phyloP scores from a whole-genome alignment of 176 grass and related monocot species.

The sorghum (Sorghum bicolor) region DNA sequence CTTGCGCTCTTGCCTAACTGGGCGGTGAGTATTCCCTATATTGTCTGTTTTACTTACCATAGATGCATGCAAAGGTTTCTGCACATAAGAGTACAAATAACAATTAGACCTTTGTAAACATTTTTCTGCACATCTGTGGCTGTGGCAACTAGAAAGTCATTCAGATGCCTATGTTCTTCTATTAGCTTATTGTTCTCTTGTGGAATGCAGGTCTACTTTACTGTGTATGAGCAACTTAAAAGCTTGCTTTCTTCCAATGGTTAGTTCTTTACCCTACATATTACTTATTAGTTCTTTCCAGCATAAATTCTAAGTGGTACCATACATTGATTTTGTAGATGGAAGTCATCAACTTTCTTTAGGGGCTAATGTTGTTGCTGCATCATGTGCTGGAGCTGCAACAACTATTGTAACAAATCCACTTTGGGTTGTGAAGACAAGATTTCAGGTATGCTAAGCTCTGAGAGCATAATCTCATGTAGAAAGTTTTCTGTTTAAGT shows the following conservation, averaged over 20 bases:
- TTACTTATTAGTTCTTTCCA: neutral
- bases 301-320: slow-evolving; percentile 23
- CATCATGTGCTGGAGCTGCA: slow-evolving; percentile 95
- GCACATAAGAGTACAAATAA: neutral
- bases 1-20: slow-evolving; percentile 92
- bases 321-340: slow-evolving; percentile 55
- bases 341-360: slow-evolving; percentile 62
- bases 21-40: slow-evolving; percentile 72
- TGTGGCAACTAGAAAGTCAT: neutral
- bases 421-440: slow-evolving; percentile 98
- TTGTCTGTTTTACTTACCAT: slow-evolving; percentile 7
- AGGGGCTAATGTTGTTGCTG: slow-evolving; percentile 86
- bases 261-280: slow-evolving; percentile 47
- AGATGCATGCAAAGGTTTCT: neutral
- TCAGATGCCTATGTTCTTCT: neutral
- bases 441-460: slow-evolving; percentile 73
- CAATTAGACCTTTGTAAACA: neutral
- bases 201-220: slow-evolving; percentile 78
- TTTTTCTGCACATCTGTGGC: neutral
- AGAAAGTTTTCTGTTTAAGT: neutral
- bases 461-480: neutral
- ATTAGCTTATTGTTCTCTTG: slow-evolving; percentile 11
- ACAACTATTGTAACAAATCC: slow-evolving; percentile 86
- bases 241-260: slow-evolving; percentile 64
- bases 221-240: slow-evolving; percentile 93